These are phyloP conservation scores for Hirsutella minnesotensis DNA, from an alignment of 2,329 filamentous ascomycete species.

Conservation along the genomic window DNA sequence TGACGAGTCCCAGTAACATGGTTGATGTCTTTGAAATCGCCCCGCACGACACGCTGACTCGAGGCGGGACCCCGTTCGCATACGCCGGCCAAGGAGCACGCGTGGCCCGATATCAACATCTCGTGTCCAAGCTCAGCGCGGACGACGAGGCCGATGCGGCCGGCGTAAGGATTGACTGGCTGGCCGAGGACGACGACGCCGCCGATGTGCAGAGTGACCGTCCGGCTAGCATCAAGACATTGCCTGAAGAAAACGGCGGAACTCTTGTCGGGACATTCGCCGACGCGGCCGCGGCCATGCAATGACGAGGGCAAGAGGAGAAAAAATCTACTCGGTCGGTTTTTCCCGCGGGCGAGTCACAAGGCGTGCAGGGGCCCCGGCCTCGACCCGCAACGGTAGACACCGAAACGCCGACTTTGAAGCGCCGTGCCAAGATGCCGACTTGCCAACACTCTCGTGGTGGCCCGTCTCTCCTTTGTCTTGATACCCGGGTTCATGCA, in stretches of 20 bases:
- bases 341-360: background rate
- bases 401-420: background rate
- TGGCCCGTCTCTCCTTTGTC: background rate
- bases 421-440: background rate
- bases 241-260: conserved; percentile 21
- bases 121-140: conserved; percentile 46
- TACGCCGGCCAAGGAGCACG: conserved; percentile 44
- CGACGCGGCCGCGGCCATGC: conserved; percentile 43
- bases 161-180: conserved; percentile 42
- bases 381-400: background rate
- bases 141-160: conserved; percentile 26
- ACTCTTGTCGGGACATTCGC: conserved; percentile 49
- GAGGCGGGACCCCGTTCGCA: conserved; percentile 28
- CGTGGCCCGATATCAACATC: conserved; percentile 46
- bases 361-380: background rate
- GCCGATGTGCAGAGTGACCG: conserved; percentile 30
- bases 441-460: background rate
- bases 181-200: conserved; percentile 39
- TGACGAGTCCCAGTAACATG: conserved; percentile 40
- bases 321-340: background rate
- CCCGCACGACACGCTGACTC: conserved; percentile 31
- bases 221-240: conserved; percentile 18
- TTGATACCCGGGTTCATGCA: background rate
- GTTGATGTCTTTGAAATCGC: conserved; percentile 57
- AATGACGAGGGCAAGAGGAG: conserved; percentile 10